Percentiles rank a stretch among this genome's conserved stretches.
Evolutionary conservation across 148 eudicot genomes (phyloP).

Genomic region (Pharnaceum exiguum): DNA sequence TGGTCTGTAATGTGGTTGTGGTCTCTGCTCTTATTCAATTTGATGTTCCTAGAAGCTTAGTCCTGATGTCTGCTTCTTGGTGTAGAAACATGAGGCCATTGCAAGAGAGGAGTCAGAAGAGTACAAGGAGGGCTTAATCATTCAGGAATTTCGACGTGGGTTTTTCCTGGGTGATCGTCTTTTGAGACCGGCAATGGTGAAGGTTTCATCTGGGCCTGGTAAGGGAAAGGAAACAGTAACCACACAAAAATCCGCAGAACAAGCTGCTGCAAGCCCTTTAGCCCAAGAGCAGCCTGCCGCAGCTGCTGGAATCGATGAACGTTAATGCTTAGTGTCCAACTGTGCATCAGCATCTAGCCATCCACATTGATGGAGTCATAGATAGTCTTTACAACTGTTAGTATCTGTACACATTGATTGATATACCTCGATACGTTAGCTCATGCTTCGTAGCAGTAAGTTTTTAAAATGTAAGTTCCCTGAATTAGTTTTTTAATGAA

Average conservation of each 20-base stretch:
- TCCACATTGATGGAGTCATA: too few species aligned
- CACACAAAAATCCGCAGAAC: constrained; percentile 23
- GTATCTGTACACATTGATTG: too few species aligned
- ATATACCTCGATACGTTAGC: too few species aligned
- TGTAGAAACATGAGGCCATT: constrained; percentile 82
- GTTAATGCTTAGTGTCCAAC: constrained; percentile 2
- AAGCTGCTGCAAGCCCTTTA: constrained; percentile 12
- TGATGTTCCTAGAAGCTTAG: background rate
- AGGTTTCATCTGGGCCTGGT: constrained; percentile 81
- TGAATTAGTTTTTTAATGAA: too few species aligned
- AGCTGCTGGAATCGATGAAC: constrained; percentile 36
- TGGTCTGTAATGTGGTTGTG: background rate
- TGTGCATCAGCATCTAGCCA: too few species aligned
- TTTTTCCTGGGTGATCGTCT: constrained; percentile 72
- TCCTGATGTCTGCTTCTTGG: constrained; percentile 8
- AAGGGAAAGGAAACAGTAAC: constrained; percentile 24
- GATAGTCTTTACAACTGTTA: too few species aligned
- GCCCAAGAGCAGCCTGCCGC: constrained; percentile 38
- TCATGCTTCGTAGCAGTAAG: too few species aligned
- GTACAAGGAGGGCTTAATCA: constrained; percentile 71
- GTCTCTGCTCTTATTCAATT: background rate
- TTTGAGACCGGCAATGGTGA: constrained; percentile 85
- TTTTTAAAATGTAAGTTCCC: too few species aligned
- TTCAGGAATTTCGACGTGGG: constrained; percentile 77
- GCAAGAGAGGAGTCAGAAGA: constrained; percentile 82